Conservation (phyloP, 106 monocot genomes). For the Dioscorea alata region DNA sequence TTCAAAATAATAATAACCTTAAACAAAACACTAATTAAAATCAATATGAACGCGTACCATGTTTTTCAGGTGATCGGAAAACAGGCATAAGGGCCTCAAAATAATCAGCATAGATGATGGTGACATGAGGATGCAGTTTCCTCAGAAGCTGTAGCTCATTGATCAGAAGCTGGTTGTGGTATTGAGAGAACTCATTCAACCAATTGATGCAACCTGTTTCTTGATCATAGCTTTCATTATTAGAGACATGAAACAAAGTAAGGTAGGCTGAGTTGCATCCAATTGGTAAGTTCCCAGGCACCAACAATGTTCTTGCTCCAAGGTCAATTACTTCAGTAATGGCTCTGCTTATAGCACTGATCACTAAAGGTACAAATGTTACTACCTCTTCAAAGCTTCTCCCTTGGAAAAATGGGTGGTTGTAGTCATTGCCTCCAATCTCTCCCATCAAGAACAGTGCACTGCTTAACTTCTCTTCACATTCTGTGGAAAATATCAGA, state of each 20-base stretch:
- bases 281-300: constrained; percentile 29
- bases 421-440: constrained; percentile 55
- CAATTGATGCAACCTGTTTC: constrained; percentile 28
- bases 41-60: constrained; percentile 1
- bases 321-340: constrained; percentile 15
- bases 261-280: constrained; percentile 22
- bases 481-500: neutral
- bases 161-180: constrained; percentile 16
- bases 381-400: constrained; percentile 17
- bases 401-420: constrained; percentile 15
- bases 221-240: constrained; percentile 18
- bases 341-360: constrained; percentile 18
- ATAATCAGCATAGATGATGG: constrained; percentile 22
- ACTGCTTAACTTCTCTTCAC: constrained; percentile 1
- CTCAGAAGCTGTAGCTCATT: constrained; percentile 1
- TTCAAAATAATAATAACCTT: too few relatives aligned
- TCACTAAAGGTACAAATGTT: constrained; percentile 29
- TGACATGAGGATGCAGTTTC: constrained; percentile 15
- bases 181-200: constrained; percentile 22
- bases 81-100: constrained; percentile 2
- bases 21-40: neutral
- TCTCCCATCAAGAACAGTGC: constrained; percentile 48
- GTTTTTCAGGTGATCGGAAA: neutral
- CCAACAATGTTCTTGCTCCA: constrained; percentile 27
- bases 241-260: neutral